Conservation (phyloP, 2,329 filamentous ascomycete genomes). For the Lasiodiplodia citricola region DNA sequence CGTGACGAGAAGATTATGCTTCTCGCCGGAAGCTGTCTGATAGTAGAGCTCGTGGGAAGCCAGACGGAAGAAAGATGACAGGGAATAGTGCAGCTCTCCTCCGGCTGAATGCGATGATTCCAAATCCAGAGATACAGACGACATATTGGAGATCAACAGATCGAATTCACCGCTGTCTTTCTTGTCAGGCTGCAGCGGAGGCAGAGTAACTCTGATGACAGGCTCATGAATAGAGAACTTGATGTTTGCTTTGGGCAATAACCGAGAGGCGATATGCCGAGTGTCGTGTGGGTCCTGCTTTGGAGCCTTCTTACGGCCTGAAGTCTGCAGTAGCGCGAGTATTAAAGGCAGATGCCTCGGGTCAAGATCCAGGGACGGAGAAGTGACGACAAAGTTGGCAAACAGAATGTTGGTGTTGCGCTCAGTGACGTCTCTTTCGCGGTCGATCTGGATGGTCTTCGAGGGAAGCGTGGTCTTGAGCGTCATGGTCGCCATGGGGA, state of each 20-base stretch:
- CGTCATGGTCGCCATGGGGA: slow-evolving; percentile 96
- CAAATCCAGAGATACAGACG: slow-evolving; percentile 88
- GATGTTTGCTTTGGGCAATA: slow-evolving; percentile 90
- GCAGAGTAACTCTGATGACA: slow-evolving; percentile 86
- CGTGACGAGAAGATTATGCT: slow-evolving; percentile 85
- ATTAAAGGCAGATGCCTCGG: slow-evolving; percentile 89
- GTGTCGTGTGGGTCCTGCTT: slow-evolving; percentile 45
- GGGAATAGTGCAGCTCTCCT: slow-evolving; percentile 83
- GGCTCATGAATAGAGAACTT: slow-evolving; percentile 98
- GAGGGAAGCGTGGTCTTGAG: slow-evolving; percentile 93
- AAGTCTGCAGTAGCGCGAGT: slow-evolving; percentile 71
- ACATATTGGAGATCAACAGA: slow-evolving; percentile 92
- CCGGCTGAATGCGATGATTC: slow-evolving; percentile 93
- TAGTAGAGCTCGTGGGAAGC: slow-evolving; percentile 93
- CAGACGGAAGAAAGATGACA: slow-evolving; percentile 80
- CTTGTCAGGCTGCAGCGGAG: slow-evolving; percentile 67
- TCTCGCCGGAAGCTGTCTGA: slow-evolving; percentile 80
- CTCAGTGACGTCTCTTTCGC: slow-evolving; percentile 74
- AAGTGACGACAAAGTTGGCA: slow-evolving; percentile 94
- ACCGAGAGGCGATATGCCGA: slow-evolving; percentile 76
- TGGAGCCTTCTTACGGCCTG: slow-evolving; percentile 28
- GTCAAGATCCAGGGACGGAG: slow-evolving; percentile 90
- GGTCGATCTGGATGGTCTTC: slow-evolving; percentile 83
- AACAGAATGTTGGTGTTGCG: slow-evolving; percentile 96
- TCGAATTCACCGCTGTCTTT: slow-evolving; percentile 82